Base-by-base conservation (phyloP, 257 asterid genomes). In the Eustoma russellianum region DNA sequence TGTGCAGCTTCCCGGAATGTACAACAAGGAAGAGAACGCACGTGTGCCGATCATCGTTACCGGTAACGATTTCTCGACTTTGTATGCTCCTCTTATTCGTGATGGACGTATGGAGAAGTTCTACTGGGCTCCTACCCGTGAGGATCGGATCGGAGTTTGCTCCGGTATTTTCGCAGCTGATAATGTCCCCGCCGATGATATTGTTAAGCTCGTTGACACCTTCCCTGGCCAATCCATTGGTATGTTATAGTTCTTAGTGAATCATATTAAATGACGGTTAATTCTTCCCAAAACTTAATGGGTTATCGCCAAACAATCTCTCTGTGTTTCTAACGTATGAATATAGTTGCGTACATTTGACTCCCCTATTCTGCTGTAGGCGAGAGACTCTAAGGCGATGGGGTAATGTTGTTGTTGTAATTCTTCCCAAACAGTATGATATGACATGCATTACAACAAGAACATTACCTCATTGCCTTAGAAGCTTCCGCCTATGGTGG, bases 91-190 rank as follows among this genome's bases (percentile, higher is more conserved):
- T 1, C 86, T 86, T 53, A 86, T 86, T 61, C 96, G 96, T 53
- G 96, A 86, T 51, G 96, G 96, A 15, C 96, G 96, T 59, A 86
- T 86, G 96, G 96, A 86, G 79, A 86, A 86, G 75, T 86, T 83
- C 79, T 86, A 86, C 72, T 86, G 96, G 96, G 92, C 96, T 8
- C 96, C 96, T 9, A 86, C 92, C 30, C 84, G 96, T 0, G 94
- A 81, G 5, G 96, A 87, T 63, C 78, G 96, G 13, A 72, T 83
- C 52, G 96, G 96, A 30, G 94, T 87, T 24, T 83, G 93, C 69
- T 71, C n/a, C 50, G 93, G 96, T 17, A 86, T 86, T 54, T 86
- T 86, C 85, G 77, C 78, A 3, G 70, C 86, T 1, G 96, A 87
- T 46, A 66, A 58, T 6, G 72, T 83, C 12, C 65, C 89, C 0